A percentile compares a stretch with the other conserved stretches of the same genome.
These are phyloP conservation scores for Nemophila menziesii DNA, from an alignment of 257 asterid species.

Conservation along the genomic window DNA sequence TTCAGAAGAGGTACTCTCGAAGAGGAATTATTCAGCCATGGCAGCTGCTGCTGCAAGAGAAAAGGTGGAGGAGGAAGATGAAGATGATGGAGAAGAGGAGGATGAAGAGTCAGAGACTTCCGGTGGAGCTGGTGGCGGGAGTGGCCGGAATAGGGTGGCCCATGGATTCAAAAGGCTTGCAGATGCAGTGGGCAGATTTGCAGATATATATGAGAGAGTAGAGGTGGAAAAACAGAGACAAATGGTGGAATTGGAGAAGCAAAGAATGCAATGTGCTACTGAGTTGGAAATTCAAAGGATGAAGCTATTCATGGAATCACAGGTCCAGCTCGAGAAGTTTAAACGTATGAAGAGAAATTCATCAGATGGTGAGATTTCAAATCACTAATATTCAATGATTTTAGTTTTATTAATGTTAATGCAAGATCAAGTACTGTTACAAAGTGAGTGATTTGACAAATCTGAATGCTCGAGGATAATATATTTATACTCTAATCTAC, in stretches of 20 bases:
- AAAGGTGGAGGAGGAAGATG: conserved; percentile 20
- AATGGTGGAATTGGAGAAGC: conserved; percentile 85
- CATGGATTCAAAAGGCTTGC: conserved; percentile 54
- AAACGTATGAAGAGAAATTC: conserved; percentile 38
- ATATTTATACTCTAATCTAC: no score
- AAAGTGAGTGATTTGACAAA: neutral
- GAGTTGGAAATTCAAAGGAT: conserved; percentile 87
- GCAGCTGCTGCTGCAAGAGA: conserved; percentile 51
- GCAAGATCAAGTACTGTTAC: neutral
- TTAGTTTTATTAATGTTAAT: neutral
- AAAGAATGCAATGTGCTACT: conserved; percentile 71
- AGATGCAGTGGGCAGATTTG: conserved; percentile 57
- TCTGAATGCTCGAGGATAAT: neutral
- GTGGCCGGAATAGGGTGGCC: conserved; percentile 14
- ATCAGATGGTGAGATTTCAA: conserved; percentile 30
- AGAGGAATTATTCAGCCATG: conserved; percentile 62
- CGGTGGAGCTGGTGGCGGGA: conserved; percentile 8
- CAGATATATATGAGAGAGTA: conserved; percentile 55
- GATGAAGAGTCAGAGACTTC: conserved; percentile 30
- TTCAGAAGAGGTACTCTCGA: conserved; percentile 26
- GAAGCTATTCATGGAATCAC: conserved; percentile 68
- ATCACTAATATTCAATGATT: neutral
- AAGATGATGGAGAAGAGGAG: conserved; percentile 26
- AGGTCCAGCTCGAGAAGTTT: conserved; percentile 54
- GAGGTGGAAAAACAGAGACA: conserved; percentile 77